A percentile compares a stretch with the other conserved stretches of the same genome.
phyloP scores from a whole-genome alignment of 2,329 filamentous ascomycete genomes.

The Penicillium capsulatum region DNA sequence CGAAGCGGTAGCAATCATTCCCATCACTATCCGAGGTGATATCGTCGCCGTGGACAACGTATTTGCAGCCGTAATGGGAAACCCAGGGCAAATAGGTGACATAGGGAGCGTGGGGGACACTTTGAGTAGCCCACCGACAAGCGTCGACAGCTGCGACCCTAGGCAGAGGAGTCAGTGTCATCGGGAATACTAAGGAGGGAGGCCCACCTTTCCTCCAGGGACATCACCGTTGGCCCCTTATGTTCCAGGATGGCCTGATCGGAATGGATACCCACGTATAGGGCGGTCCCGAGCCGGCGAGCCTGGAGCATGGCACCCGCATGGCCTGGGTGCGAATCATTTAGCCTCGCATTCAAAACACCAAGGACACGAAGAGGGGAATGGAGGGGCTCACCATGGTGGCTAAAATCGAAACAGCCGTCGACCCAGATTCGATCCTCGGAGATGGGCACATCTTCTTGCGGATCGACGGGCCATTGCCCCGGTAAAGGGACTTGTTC shows the following conservation, averaged over 20 bases:
- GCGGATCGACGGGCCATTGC: slow-evolving; percentile 62
- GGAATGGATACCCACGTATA: slow-evolving; percentile 89
- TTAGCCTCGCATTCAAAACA: too few relatives aligned
- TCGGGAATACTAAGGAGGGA: background rate
- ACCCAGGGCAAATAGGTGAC: slow-evolving; percentile 94
- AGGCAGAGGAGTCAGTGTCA: background rate
- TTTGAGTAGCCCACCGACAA: slow-evolving; percentile 87
- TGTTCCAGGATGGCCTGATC: slow-evolving; percentile 94
- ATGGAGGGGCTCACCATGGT: slow-evolving; percentile 64
- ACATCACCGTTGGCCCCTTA: slow-evolving; percentile 98
- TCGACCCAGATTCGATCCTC: slow-evolving; percentile 92
- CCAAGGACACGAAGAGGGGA: background rate
- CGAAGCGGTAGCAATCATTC: slow-evolving; percentile 95
- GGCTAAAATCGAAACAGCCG: slow-evolving; percentile 98
- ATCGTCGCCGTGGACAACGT: slow-evolving; percentile 94
- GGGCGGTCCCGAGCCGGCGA: slow-evolving; percentile 79
- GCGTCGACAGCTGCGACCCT: slow-evolving; percentile 87
- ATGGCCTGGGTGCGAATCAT: too few relatives aligned
- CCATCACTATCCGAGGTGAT: slow-evolving; percentile 92
- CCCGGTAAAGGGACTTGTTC: slow-evolving; percentile 50
- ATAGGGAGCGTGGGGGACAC: slow-evolving; percentile 82
- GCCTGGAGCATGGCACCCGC: slow-evolving; percentile 96
- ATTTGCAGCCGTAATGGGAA: slow-evolving; percentile 88
- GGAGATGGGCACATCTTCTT: slow-evolving; percentile 54
- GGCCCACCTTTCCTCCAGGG: slow-evolving; percentile 70